Conservation (phyloP, 768 basidiomycete species). For the Leccinum obscurum region DNA sequence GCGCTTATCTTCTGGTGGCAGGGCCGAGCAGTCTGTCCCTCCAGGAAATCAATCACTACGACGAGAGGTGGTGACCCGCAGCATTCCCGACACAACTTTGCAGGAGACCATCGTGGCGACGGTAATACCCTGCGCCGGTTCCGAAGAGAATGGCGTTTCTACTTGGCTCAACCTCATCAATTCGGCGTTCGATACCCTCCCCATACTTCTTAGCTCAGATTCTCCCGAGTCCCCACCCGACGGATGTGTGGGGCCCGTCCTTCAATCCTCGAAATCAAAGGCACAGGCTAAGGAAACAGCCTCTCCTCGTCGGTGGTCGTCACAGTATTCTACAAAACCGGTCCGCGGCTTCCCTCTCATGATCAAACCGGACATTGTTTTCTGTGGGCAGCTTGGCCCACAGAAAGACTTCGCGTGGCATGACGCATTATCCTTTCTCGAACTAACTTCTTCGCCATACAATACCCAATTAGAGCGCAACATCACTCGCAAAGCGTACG, state of each 20-base stretch:
- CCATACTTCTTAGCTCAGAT: neutral
- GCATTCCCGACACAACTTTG: neutral
- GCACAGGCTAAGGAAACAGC: neutral
- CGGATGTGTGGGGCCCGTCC: neutral
- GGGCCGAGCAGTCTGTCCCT: neutral
- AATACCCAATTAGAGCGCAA: neutral
- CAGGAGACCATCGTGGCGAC: neutral
- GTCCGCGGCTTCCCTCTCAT: neutral
- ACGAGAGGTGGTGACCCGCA: neutral
- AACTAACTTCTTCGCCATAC: neutral
- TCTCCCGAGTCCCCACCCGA: neutral
- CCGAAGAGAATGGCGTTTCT: neutral
- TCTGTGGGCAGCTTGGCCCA: neutral
- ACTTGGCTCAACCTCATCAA: neutral
- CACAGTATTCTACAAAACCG: neutral
- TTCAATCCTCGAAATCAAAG: neutral
- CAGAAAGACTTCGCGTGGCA: neutral
- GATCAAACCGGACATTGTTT: neutral
- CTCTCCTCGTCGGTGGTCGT: neutral
- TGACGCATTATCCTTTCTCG: neutral
- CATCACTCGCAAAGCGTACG: neutral
- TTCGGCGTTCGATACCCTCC: neutral
- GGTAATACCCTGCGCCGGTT: neutral
- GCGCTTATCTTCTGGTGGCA: no score
- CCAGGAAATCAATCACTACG: neutral